phyloP scores from a whole-genome alignment of 495 filamentous ascomycete species.

The Penicillium taxi region DNA sequence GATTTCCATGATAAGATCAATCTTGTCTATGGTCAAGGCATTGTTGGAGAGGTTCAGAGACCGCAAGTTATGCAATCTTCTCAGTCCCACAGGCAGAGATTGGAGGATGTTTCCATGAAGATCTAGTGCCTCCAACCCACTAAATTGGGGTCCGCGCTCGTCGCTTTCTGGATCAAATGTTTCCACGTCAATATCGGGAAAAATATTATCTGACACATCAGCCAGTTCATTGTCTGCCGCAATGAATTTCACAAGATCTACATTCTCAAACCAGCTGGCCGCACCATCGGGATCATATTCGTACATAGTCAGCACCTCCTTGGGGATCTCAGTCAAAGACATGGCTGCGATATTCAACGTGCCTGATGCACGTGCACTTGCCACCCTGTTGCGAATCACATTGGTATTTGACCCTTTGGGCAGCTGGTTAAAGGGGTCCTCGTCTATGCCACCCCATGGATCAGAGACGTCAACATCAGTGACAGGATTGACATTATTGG shows the following conservation, averaged over 20 bases:
- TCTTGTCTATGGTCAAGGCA: conserved; percentile 56
- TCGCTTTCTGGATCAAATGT: conserved; percentile 53
- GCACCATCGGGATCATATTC: conserved; percentile 54
- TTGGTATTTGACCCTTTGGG: conserved; percentile 53
- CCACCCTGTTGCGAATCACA: conserved; percentile 65
- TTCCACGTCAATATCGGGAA: conserved; percentile 61
- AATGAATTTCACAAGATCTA: conserved; percentile 82
- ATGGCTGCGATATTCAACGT: conserved; percentile 84
- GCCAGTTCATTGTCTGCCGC: conserved; percentile 89
- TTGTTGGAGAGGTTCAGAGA: conserved; percentile 84
- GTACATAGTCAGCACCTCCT: conserved; percentile 88
- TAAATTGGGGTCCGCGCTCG: conserved; percentile 66
- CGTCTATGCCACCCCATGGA: conserved; percentile 37
- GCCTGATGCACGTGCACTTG: conserved; percentile 68
- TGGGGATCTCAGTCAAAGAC: conserved; percentile 69
- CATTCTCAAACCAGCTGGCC: conserved; percentile 79
- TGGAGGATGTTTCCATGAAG: conserved; percentile 75
- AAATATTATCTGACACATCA: conserved; percentile 59
- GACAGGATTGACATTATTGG: no score
- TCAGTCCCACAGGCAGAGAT: conserved; percentile 64
- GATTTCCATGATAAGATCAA: conserved; percentile 68
- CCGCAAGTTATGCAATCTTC: conserved; percentile 63
- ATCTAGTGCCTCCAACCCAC: conserved; percentile 74
- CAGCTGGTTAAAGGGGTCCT: conserved; percentile 62
- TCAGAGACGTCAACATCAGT: no score